These are phyloP conservation scores for Blepharisma stoltei DNA, from an alignment of 73 alveolate species.

Conservation along the genomic window DNA sequence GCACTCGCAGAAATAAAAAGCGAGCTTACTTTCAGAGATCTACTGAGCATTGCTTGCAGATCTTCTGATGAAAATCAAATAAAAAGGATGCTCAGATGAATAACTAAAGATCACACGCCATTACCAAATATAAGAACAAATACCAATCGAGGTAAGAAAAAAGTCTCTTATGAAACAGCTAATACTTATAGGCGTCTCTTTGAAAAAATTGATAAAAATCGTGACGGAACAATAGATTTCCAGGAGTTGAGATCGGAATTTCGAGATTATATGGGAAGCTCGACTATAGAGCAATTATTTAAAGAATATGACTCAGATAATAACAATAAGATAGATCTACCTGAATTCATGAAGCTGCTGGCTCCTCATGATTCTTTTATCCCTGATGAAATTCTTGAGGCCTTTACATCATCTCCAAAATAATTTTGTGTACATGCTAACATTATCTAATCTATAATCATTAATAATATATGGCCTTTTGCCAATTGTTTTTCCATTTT, in stretches of 20 bases:
- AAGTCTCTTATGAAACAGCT: background rate
- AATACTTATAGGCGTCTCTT: background rate
- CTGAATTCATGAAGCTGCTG: conserved; percentile 10
- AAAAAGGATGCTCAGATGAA: background rate
- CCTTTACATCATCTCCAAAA: too few relatives aligned
- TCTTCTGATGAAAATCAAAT: background rate
- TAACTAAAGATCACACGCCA: background rate
- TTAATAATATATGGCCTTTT: too few relatives aligned
- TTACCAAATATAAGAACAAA: background rate
- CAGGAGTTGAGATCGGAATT: background rate
- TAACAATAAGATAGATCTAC: background rate
- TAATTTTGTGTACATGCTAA: too few relatives aligned
- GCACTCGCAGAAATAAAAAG: too few relatives aligned
- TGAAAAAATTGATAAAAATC: background rate
- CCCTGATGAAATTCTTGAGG: background rate
- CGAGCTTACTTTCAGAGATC: background rate
- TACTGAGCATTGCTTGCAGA: background rate
- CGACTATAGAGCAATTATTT: background rate
- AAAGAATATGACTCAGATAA: conserved; percentile 10
- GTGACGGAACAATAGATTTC: background rate
- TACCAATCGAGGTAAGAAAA: background rate
- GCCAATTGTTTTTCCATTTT: too few relatives aligned
- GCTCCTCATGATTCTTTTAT: background rate
- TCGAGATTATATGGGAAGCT: background rate
- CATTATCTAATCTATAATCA: too few relatives aligned